Conservation (phyloP, 176 grass and related monocot species). For the Oryza glaberrima region DNA sequence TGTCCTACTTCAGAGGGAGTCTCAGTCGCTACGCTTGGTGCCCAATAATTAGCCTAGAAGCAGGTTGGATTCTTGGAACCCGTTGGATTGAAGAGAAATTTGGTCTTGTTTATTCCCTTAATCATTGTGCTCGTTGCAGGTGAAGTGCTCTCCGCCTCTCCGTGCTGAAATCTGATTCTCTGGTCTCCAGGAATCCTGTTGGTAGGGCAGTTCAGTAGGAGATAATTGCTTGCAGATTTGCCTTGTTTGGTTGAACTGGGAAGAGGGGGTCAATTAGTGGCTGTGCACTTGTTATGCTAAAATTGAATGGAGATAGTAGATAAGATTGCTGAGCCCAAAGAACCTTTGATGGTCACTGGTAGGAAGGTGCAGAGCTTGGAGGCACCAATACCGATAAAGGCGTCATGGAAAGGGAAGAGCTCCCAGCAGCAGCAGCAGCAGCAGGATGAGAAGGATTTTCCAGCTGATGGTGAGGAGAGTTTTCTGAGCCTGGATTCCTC, state of each 20-base stretch:
- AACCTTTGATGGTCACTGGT: conserved; percentile 36
- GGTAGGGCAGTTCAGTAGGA: neutral
- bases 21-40: conserved; percentile 20
- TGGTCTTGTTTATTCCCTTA: conserved; percentile 10
- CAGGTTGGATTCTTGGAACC: conserved; percentile 47
- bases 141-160: conserved; percentile 17
- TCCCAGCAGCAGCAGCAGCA: conserved; percentile 25
- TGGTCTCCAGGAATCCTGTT: conserved; percentile 29
- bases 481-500: conserved; percentile 79
- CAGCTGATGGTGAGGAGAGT: conserved; percentile 67
- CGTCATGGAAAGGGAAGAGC: conserved; percentile 67
- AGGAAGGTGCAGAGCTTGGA: conserved; percentile 54
- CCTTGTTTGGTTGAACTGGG: neutral
- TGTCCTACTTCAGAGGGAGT: neutral
- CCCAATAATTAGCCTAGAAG: conserved; percentile 20
- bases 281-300: conserved; percentile 47
- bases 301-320: conserved; percentile 55
- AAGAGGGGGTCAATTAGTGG: neutral
- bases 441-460: conserved; percentile 65
- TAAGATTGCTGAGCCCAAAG: conserved; percentile 58
- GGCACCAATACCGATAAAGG: conserved; percentile 48
- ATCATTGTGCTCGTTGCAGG: conserved; percentile 24
- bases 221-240: conserved; percentile 27
- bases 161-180: conserved; percentile 22
- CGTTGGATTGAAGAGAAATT: conserved; percentile 27